A percentile compares a stretch with the other conserved stretches of the same genome.
These are phyloP conservation scores for Sugiyamaella chiloensis DNA, from an alignment of 805 yeast species.

Conservation along the genomic window DNA sequence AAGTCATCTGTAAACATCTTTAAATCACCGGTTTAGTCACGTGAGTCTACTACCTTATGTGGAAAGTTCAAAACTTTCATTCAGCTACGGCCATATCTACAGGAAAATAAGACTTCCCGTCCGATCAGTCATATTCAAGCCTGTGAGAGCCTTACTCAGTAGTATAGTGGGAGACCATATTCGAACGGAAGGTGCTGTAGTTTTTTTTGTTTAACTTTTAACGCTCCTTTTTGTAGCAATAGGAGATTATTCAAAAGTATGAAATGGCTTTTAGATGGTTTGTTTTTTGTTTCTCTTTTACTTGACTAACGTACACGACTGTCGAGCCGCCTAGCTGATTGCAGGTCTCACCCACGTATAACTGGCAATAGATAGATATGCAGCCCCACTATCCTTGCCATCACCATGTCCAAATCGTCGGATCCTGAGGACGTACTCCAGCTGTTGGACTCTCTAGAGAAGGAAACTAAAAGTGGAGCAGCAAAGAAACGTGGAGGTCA, in stretches of 20 bases:
- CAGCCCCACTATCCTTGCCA: neutral
- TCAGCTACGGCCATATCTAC: conserved; percentile 57
- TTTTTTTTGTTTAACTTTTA: conserved; percentile 13
- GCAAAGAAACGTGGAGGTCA: conserved; percentile 12
- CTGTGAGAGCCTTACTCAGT: conserved; percentile 56
- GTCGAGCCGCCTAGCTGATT: too few relatives aligned
- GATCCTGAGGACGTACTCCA: conserved; percentile 38
- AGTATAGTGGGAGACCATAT: conserved; percentile 43
- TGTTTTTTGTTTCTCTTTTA: too few relatives aligned
- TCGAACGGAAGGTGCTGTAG: conserved; percentile 7
- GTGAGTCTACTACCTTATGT: too few relatives aligned
- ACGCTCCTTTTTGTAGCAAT: too few relatives aligned
- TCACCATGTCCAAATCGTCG: conserved; percentile 7
- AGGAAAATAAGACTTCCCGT: conserved; percentile 60
- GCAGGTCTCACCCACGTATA: too few relatives aligned
- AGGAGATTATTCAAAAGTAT: too few relatives aligned
- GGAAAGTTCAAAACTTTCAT: too few relatives aligned
- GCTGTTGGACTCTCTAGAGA: conserved; percentile 38
- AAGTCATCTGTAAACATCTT: too few relatives aligned
- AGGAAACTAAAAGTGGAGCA: conserved; percentile 23
- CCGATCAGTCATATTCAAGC: conserved; percentile 58
- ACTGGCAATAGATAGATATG: too few relatives aligned
- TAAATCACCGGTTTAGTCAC: too few relatives aligned
- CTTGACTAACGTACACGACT: too few relatives aligned
- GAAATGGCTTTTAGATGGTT: too few relatives aligned